Evolutionary conservation across 371 early-diverging fungal genomes (phyloP), one percentile per base, ranked within the genome.

Genomic region (Gilbertella persicaria): DNA sequence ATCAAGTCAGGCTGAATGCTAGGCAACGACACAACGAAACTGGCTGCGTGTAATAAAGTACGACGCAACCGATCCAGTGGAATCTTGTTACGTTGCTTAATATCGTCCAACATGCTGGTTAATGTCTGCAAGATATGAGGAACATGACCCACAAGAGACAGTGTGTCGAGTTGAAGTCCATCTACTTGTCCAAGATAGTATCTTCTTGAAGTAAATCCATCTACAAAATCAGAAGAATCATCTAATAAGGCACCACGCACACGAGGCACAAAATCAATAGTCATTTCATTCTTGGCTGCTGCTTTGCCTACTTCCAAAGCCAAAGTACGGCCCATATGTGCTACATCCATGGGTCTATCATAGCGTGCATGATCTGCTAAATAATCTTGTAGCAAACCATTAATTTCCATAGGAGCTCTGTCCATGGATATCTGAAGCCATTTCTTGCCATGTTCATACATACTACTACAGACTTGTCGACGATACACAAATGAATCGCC

Each of bases 401-500:
- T 81, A 14, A 90, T 67, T 69, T 89, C 89, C 16, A 71, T 55
- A 12, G 81, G 76, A 17, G 76, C 69, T 14, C 77, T 66, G 23
- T 69, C 65, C 44, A 78, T 74, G 2, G 82, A 73, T n/a, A 70
- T 64, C 19, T 60, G 73, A 10, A 92, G 69, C 93, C 93, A 92
- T 53, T 83, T 82, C 42, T 76, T 80, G 13, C 84, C 84, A 33
- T 79, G 69, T 13, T 84, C 86, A 1, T 80, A 80, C 37, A 91
- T 75, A 37, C 66, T 75, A n/a, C 81, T 62, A 20, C 86, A 82
- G 28, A 92, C 60, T 29, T 86, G 80, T 45, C 82, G 76, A 40
- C 93, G 87, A 56, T 92, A 92, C 12, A 70, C 62, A 53, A 86
- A 86, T 0, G 89, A 86, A 62, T 92, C 93, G 2, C 91, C 88